Evolutionary conservation across 1,284 basidiomycete species (phyloP), one percentile per base, ranked within the genome.

Genomic region (Pseudomicrostroma phylloplanum): DNA sequence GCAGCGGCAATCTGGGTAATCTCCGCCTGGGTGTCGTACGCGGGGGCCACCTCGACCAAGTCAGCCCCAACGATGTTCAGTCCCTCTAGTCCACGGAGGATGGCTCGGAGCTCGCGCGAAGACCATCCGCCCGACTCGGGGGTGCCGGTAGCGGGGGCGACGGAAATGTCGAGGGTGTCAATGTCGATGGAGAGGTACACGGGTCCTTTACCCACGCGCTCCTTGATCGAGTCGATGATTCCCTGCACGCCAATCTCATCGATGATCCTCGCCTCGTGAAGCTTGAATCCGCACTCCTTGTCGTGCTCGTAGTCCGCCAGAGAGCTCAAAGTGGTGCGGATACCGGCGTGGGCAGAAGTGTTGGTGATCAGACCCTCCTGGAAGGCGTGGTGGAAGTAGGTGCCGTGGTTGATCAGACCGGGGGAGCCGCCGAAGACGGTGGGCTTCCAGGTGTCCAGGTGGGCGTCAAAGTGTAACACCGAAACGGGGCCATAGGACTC

Each of bases 71-170:
- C 81, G 55, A 82, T 74, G 72, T 90, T 89, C 41, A 90, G 80
- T 4, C 88, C 89, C 2, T 85, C 84, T 11, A 90, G 82, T 23
- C 89, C 89, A 60, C 89, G 85, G 58, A 90, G 82, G 65, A 90
- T 89, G 42, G 87, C 85, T 69, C 89, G 89, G 48, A 89, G 82
- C 79, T 90, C 88, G 56, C 89, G 84, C n/a, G 85, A 87, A 4
- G 88, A 89, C 87, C 87, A 89, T 13, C 88, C 88, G 46, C 89
- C 89, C 17, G 86, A 84, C 79, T 90, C 89, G 7, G 89, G 89
- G 2, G 89, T 90, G n/a, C 89, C 89, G 65, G 88, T 90, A 8
- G 85, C 89, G 60, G 89, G 89, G 54, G 89, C 88, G 60, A 88
- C 74, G 46, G 87, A 88, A 60, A 89, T 89, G 79, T 90, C 81